Base-by-base conservation (phyloP, 352 stramenopile genomes). In the Globisporangium polare region DNA sequence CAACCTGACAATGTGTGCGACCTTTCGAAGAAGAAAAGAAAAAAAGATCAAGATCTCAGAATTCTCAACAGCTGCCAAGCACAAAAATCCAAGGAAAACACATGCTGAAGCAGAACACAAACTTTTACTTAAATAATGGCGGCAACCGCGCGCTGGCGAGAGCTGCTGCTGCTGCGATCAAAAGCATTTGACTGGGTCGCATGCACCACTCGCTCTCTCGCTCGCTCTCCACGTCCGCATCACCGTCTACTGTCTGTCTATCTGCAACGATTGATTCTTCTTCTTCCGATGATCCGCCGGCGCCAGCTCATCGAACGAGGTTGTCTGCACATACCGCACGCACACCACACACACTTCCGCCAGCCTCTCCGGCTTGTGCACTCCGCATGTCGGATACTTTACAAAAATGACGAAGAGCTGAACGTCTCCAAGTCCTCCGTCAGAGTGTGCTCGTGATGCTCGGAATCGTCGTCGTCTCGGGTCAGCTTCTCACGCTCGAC, bases 381-480 rank as follows among this genome's bases (percentile, higher is more conserved):
- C 54, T 42, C 41, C 27, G 7, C 29, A 33, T 33, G 4, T 4
- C 29, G 27, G 18, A 53, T 60, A 60, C 27, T 49, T 81, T 79
- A 93, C 77, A 94, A 83, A 83, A 94, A 95, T 49, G 84, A 92
- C 54, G 86, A 93, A 46, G 86, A 92, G 69, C 84, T 93, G 72
- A 95, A 95, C 51, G 79, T 78, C 72, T 91, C 83, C 62, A 95
- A 63, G 64, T 95, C 86, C 49, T 93, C 80, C 26, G 71, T 90
- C 60, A 92, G 63, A 24, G 75, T 88, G 60, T 82, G 72, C 33
- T 94, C 82, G 65, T 92, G 80, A 29, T 83, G 72, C 52, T 90
- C 80, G 7, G 79, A 62, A 54, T 88, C 86, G 20, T 92, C 74
- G 50, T 87, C 74, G 50, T 87, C 73, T 46, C 66, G 70, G 35